Evolutionary conservation across 495 filamentous ascomycete genomes (phyloP), one percentile per base, ranked within the genome.

Genomic region (Penicillium tannophilum): DNA sequence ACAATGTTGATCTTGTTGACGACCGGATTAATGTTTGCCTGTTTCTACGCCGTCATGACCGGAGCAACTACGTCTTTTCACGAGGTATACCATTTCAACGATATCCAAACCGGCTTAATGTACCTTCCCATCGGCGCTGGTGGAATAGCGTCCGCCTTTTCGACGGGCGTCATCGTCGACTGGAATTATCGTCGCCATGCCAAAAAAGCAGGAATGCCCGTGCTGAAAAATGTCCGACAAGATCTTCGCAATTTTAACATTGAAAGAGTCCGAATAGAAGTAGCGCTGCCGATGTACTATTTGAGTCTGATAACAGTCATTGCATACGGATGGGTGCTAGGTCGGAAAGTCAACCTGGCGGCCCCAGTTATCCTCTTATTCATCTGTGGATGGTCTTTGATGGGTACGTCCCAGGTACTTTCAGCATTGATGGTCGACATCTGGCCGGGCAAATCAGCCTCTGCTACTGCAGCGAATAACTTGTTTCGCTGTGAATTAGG

Each of bases 381-480:
- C 16, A 46, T 77, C 4, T 52, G 41, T 16, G 73, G 75, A 30
- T 79, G 71, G 58, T 42, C 63, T 7, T 39, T 76, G 8, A 72
- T 64, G 19, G 72, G 68, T 8, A 67, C 66, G 0, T 71, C 67
- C 8, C 73, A 78, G 33, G 57, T 70, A 14, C 43, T 75, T 12
- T 72, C 70, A 58, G 79, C 82, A 0, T 69, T 91, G 52, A 73
- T 90, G 49, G 77, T 90, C 3, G 88, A 91, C 61, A 70, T 89
- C 4, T 84, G 84, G 60, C 82, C 82, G 0, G 74, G 73, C 0
- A 76, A 64, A 14, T 81, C 86, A 0, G 82, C 81, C 0, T 81
- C 86, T 0, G 86, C 86, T 0, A 84, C 85, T 1, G 88, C 88
- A 2, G 85, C 86, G 2, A 86, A 85, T 55, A 90, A 91, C 62